Evolutionary conservation across 306 rosid genomes (phyloP).

Genomic region (Castanospermum australe): DNA sequence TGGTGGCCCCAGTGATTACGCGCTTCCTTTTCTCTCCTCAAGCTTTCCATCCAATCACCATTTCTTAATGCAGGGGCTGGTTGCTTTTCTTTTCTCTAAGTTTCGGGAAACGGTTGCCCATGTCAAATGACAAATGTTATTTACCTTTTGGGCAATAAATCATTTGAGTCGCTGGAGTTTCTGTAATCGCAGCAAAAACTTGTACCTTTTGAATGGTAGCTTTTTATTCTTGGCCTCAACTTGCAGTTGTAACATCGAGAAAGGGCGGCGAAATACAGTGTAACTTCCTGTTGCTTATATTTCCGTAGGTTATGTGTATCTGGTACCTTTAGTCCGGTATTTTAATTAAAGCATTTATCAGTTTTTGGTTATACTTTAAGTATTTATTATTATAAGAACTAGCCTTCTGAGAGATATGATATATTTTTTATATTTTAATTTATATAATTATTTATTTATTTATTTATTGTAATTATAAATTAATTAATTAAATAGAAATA

Average conservation of each 20-base stretch:
- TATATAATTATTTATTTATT: too few species aligned
- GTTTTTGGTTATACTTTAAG: too few species aligned
- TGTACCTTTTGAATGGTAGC: background rate
- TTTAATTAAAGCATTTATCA: too few species aligned
- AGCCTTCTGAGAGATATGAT: too few species aligned
- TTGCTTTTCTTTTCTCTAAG: background rate
- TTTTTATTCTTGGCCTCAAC: background rate
- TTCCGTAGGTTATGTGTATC: too few species aligned
- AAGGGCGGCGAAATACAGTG: background rate
- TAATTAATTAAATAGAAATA: too few species aligned
- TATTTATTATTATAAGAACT: too few species aligned
- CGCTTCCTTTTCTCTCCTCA: background rate
- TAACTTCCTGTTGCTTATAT: too few species aligned
- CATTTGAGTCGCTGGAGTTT: background rate
- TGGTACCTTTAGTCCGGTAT: too few species aligned
- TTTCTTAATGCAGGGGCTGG: background rate
- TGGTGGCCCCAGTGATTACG: slow-evolving; percentile 1
- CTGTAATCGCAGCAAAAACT: too few species aligned
- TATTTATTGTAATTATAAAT: too few species aligned
- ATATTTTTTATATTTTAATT: too few species aligned
- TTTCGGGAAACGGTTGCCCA: background rate
- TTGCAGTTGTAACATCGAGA: background rate
- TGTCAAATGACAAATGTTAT: background rate
- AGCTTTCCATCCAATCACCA: background rate
- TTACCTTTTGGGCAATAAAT: background rate